Evolutionary conservation across 2,329 filamentous ascomycete genomes (phyloP).

Genomic region (Fusarium sp.): DNA sequence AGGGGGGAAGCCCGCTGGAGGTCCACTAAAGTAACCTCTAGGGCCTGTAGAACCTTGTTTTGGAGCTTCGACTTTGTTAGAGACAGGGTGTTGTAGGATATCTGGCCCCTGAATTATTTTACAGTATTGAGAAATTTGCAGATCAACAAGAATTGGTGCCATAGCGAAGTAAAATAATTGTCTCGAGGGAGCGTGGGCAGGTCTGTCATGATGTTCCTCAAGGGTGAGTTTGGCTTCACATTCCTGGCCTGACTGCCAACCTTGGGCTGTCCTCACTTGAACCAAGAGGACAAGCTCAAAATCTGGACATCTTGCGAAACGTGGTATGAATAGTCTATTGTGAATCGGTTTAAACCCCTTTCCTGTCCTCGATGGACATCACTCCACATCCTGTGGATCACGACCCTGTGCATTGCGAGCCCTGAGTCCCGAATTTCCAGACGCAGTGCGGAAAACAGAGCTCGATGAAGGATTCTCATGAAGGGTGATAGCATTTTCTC

Average conservation of each 20-base stretch:
- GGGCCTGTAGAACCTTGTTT: slow-evolving; percentile 1
- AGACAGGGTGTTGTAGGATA: background rate
- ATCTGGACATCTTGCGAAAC: background rate
- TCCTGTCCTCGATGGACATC: background rate
- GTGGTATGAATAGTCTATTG: background rate
- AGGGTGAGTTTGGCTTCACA: background rate
- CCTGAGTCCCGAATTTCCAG: slow-evolving; percentile 26
- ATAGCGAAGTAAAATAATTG: background rate
- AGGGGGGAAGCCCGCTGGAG: background rate
- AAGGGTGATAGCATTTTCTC: slow-evolving; percentile 49
- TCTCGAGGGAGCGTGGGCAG: too few relatives aligned
- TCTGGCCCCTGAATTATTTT: background rate
- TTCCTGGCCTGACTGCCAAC: background rate
- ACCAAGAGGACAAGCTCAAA: background rate
- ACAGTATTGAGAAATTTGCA: background rate
- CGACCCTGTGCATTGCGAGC: slow-evolving; percentile 1
- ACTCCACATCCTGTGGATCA: slow-evolving; percentile 17
- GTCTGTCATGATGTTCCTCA: background rate
- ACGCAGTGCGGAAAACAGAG: slow-evolving; percentile 70
- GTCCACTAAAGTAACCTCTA: background rate
- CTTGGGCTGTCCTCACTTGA: too few relatives aligned
- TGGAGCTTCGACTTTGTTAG: background rate
- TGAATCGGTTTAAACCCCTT: background rate
- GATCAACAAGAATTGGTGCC: too few relatives aligned
- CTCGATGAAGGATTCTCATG: slow-evolving; percentile 68